Evolutionary conservation across 352 stramenopile genomes (phyloP).

Genomic region (Blastocystis sp.): DNA sequence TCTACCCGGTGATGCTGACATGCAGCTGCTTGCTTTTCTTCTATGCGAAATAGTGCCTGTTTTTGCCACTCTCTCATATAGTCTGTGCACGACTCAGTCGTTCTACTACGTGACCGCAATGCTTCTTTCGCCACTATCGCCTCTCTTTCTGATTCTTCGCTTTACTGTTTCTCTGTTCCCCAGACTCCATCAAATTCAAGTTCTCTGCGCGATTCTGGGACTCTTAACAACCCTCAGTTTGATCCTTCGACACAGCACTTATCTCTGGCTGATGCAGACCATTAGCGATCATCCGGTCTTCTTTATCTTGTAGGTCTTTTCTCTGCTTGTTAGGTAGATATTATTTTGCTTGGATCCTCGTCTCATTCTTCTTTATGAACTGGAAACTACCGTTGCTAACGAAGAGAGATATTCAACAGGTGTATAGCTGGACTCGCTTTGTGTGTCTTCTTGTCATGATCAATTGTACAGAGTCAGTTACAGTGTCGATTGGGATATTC

Average conservation of each 20-base stretch:
- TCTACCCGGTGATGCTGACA: not conserved
- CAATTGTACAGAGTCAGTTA: not conserved
- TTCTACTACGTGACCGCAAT: not conserved
- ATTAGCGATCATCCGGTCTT: not conserved
- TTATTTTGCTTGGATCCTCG: not conserved
- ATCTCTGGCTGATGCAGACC: not conserved
- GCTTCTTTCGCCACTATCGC: not conserved
- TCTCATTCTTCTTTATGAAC: slow-evolving; percentile 6
- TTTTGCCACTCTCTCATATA: not conserved
- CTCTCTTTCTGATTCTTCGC: not conserved
- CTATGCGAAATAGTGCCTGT: slow-evolving; percentile 1
- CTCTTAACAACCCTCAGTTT: not conserved
- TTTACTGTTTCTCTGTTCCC: not conserved
- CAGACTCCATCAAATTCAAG: not conserved
- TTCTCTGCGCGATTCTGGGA: not conserved
- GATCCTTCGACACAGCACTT: not conserved
- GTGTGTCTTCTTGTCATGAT: not conserved
- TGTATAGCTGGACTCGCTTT: not conserved
- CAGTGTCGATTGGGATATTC: not conserved
- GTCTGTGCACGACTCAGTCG: not conserved
- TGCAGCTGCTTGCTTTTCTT: not conserved
- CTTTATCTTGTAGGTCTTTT: slow-evolving; percentile 3
- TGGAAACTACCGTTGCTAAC: not conserved
- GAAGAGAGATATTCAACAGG: slow-evolving; percentile 21
- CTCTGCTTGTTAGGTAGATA: not conserved